Evolutionary conservation across 169 alveolate species (phyloP).

Genomic region (Cyclospora cayetanensis): DNA sequence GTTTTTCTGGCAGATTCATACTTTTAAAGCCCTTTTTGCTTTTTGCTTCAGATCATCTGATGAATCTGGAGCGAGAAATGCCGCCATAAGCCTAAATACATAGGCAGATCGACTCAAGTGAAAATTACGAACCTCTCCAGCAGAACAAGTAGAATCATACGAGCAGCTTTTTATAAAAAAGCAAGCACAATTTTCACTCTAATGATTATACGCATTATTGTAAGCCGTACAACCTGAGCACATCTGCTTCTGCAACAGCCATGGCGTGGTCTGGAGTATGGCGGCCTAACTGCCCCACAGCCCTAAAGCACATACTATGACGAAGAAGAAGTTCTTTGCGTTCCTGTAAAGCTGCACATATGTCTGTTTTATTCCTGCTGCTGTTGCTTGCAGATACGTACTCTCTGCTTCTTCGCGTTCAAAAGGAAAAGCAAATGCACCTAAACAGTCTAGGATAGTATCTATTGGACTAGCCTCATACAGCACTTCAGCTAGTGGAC

Average conservation of each 20-base stretch:
- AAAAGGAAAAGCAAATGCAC: background rate
- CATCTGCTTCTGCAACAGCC: conserved; percentile 93
- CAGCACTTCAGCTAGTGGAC: background rate
- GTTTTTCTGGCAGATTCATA: no score
- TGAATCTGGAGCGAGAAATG: conserved; percentile 80
- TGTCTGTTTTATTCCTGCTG: background rate
- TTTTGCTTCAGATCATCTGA: conserved; percentile 93
- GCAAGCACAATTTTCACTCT: no score
- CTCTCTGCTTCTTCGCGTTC: background rate
- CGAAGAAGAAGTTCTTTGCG: no score
- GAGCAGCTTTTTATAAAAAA: no score
- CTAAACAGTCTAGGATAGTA: no score
- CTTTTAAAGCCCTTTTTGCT: conserved; percentile 93
- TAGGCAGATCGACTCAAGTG: no score
- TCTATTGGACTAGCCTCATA: no score
- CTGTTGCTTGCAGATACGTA: background rate
- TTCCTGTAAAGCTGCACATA: background rate
- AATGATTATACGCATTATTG: no score
- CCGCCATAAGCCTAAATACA: conserved; percentile 82
- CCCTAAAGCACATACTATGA: conserved; percentile 23
- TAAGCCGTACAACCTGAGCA: conserved; percentile 77
- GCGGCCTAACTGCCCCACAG: conserved; percentile 92
- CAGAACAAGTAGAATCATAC: no score
- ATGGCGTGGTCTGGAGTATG: conserved; percentile 94
- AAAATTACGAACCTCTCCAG: no score